Evolutionary conservation across 192 early-diverging fungal genomes (phyloP).

Genomic region (Bifiguratus adelaidae): DNA sequence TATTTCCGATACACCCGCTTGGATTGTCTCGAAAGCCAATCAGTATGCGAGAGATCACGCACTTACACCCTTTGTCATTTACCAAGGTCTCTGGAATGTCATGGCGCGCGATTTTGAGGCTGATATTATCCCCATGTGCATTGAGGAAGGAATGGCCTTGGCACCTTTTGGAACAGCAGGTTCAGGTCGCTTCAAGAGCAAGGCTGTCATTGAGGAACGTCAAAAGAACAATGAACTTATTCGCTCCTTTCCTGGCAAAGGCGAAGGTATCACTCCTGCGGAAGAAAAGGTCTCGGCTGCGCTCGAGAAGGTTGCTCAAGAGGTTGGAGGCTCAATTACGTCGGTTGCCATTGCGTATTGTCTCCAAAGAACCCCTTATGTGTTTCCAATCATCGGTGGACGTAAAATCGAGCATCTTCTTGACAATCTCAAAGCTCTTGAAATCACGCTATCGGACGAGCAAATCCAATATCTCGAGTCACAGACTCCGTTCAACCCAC

Average conservation of each 20-base stretch:
- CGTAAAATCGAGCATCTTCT: conserved; percentile 1
- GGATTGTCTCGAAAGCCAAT: conserved; percentile 28
- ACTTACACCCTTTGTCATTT: conserved; percentile 11
- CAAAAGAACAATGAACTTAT: background rate
- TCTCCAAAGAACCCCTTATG: background rate
- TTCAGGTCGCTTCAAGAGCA: conserved; percentile 2
- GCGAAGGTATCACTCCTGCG: background rate
- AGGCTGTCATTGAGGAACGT: background rate
- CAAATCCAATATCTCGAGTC: conserved; percentile 1
- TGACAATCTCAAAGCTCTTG: background rate
- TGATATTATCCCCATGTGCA: conserved; percentile 19
- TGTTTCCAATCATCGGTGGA: background rate
- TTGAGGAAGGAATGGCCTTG: conserved; percentile 11
- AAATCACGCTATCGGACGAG: background rate
- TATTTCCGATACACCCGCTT: conserved; percentile 22
- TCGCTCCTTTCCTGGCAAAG: background rate
- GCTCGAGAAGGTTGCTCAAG: background rate
- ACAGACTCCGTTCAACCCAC: background rate
- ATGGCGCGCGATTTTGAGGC: conserved; percentile 16
- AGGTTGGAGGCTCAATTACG: background rate
- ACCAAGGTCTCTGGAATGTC: conserved; percentile 22
- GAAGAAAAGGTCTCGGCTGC: background rate
- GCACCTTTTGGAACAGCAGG: conserved; percentile 15
- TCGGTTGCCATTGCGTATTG: conserved; percentile 4
- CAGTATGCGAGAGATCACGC: conserved; percentile 3